Evolutionary conservation across 208 protist species (phyloP), one percentile per base, ranked within the genome.

Genomic region (Leishmania amazonensis): DNA sequence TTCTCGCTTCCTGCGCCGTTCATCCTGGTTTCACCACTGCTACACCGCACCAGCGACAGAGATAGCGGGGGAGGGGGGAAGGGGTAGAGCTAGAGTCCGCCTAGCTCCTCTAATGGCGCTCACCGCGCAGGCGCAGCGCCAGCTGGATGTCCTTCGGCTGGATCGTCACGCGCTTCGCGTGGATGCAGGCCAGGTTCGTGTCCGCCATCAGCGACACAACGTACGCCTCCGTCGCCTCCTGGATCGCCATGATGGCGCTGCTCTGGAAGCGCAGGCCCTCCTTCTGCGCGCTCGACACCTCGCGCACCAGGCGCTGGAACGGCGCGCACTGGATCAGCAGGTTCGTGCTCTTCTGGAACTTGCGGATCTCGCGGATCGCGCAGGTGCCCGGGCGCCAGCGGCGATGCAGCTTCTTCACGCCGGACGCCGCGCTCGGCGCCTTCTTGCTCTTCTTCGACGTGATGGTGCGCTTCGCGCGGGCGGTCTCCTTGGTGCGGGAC

Each of bases 401-500:
- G 79, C 98, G 87, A 79, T 99, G 98, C 58, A 98, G 96, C 93
- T 99, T 99, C 96, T 99, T 99, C 70, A 99, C 88, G 81, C 99
- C 98, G 42, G 97, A 88, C 47, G 85, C 72, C 45, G 96, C 96
- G 94, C 99, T 99, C 80, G 96, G 93, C 31, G 98, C 99, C 51
- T 99, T 98, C 95, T 99, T 99, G 85, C 97, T 98, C 86, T 99
- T 85, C 98, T 94, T 86, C 93, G 98, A 76, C 92, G 97, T 95
- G 99, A 99, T 84, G 96, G 96, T 92, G 97, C 96, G 97, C 95
- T 99, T 99, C 64, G 85, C 84, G 85, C 99, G 94, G 70, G 99
- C 97, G 64, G 98, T 99, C 87, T 99, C 98, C 94, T 99, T 99
- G n/a, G 98, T 99, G 88, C 98, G 94, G 76, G 98, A 98, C 98